phyloP scores from a whole-genome alignment of 495 filamentous ascomycete genomes.

The Podospora comata region DNA sequence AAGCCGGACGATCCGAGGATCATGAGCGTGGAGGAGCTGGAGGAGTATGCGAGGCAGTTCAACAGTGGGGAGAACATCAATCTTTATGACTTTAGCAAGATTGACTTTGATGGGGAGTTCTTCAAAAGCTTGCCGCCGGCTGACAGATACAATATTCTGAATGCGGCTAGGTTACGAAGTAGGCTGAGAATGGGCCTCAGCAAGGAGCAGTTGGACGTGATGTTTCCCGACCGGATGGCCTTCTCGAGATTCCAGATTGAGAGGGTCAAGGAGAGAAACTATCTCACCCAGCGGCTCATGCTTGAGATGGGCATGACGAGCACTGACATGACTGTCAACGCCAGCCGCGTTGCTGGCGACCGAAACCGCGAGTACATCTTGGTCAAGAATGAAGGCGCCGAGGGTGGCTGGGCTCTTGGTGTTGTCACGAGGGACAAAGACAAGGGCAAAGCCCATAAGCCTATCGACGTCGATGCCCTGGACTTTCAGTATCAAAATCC shows the following conservation, averaged over 20 bases:
- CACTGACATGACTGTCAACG: constrained; percentile 60
- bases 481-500: constrained; percentile 56
- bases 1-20: constrained; percentile 86
- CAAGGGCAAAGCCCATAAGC: constrained; percentile 68
- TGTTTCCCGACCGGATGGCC: constrained; percentile 98
- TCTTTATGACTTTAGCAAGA: constrained; percentile 97
- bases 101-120: constrained; percentile 92
- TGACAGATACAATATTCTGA: constrained; percentile 95
- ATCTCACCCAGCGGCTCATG: constrained; percentile 95
- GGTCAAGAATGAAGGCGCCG: constrained; percentile 89
- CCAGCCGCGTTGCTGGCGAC: constrained; percentile 80
- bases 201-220: constrained; percentile 89
- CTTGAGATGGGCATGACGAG: constrained; percentile 86
- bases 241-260: constrained; percentile 97
- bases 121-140: constrained; percentile 84
- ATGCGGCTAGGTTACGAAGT: constrained; percentile 83
- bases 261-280: constrained; percentile 83
- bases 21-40: constrained; percentile 89
- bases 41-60: constrained; percentile 90
- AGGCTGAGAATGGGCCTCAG: constrained; percentile 90
- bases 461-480: constrained; percentile 83
- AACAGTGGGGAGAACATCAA: constrained; percentile 93
- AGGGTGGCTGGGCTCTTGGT: constrained; percentile 95
- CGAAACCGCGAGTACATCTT: constrained; percentile 90
- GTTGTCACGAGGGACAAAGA: constrained; percentile 81